phyloP scores from a whole-genome alignment of 2,329 filamentous ascomycete species.

The Lecanosticta acicola region DNA sequence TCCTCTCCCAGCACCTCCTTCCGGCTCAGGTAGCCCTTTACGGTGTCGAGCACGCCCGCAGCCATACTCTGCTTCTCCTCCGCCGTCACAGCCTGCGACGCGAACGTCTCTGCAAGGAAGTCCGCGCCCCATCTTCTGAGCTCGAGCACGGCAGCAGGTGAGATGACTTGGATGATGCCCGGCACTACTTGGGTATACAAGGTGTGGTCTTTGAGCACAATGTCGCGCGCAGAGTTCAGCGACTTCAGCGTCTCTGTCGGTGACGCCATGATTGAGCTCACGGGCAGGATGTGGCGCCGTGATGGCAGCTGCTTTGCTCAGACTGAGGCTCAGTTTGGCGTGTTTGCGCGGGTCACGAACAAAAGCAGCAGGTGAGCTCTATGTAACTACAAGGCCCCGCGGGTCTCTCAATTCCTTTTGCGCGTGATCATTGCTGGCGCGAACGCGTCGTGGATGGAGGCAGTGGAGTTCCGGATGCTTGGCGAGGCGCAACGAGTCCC shows the following conservation, averaged over 20 bases:
- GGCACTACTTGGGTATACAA: slow-evolving; percentile 91
- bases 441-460: not conserved
- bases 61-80: slow-evolving; percentile 66
- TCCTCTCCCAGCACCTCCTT: slow-evolving; percentile 50
- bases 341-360: too few relatives aligned
- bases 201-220: slow-evolving; percentile 77
- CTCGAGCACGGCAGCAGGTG: slow-evolving; percentile 66
- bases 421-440: slow-evolving; percentile 13
- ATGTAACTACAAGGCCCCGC: slow-evolving; percentile 21
- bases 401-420: slow-evolving; percentile 7
- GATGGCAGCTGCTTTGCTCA: too few relatives aligned
- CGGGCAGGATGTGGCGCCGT: too few relatives aligned
- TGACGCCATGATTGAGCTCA: slow-evolving; percentile 27
- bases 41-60: slow-evolving; percentile 71
- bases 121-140: slow-evolving; percentile 93
- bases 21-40: slow-evolving; percentile 48
- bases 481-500: not conserved
- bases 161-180: slow-evolving; percentile 87
- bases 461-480: too few relatives aligned
- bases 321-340: too few relatives aligned
- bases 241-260: slow-evolving; percentile 71
- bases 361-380: slow-evolving; percentile 19
- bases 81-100: slow-evolving; percentile 73
- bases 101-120: slow-evolving; percentile 92
- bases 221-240: slow-evolving; percentile 81